Percentiles rank a stretch among this genome's conserved stretches.
Conservation (phyloP, 768 basidiomycete genomes). For the Suillus sp. region DNA sequence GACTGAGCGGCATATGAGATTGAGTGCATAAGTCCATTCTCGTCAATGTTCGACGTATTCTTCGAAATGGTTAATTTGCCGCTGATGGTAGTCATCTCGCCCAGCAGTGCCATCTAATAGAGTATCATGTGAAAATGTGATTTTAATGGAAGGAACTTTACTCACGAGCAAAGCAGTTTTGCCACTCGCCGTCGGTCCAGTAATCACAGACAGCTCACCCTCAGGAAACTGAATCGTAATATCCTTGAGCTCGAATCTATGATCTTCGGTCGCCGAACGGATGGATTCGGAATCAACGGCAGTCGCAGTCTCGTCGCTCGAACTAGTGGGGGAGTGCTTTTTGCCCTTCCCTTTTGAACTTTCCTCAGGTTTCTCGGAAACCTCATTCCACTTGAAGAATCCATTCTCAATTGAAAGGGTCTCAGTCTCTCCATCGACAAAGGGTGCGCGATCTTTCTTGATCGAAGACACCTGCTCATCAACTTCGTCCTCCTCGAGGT, state of each 20-base stretch:
- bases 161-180: constrained; percentile 50
- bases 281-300: constrained; percentile 21
- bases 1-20: constrained; percentile 77
- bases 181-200: constrained; percentile 50
- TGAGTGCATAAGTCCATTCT: constrained; percentile 58
- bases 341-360: constrained; percentile 27
- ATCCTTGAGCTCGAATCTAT: constrained; percentile 44
- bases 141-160: too few relatives aligned
- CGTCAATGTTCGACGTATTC: constrained; percentile 54
- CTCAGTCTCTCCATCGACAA: constrained; percentile 24
- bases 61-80: constrained; percentile 48
- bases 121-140: not conserved
- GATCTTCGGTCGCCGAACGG: constrained; percentile 25
- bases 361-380: constrained; percentile 36
- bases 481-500: constrained; percentile 64
- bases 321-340: not conserved
- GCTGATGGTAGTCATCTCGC: constrained; percentile 39
- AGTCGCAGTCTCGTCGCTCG: constrained; percentile 16
- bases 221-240: constrained; percentile 49
- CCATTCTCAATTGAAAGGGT: constrained; percentile 53
- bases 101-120: constrained; percentile 36
- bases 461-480: constrained; percentile 59
- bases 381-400: constrained; percentile 59
- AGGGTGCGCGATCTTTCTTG: constrained; percentile 39
- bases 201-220: constrained; percentile 48